Evolutionary conservation across 495 filamentous ascomycete genomes (phyloP), one percentile per base, ranked within the genome.

Genomic region (Corynascus novoguineensis): DNA sequence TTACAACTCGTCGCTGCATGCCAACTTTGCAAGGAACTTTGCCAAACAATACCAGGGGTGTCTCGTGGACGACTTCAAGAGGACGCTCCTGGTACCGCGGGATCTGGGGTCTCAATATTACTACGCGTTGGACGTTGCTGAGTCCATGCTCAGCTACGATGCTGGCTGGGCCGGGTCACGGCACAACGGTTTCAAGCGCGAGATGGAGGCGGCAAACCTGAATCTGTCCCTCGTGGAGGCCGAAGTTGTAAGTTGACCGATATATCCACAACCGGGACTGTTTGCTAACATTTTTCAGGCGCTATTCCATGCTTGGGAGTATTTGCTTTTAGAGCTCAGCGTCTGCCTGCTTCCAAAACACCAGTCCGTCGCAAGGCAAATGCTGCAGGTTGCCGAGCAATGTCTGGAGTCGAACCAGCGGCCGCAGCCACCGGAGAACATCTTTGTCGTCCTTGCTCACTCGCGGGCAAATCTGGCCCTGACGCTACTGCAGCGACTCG

Each of bases 201-300:
- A 97, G 65, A 83, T 97, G 67, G 82, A 83, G 64, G 81, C 80
- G 60, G 93, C 92, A 34, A 97, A 98, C 68, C 66, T 88, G 62
- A 97, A 97, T 67, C 66, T 98, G 54, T 93, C 90, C 19, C 74
- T 96, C 15, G 89, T 97, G 42, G 90, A 97, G 66, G 86, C 92
- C 34, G 90, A 97, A 75, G 82, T 93, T 59, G 86, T 91, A 81
- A 75, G 88, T 82, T 57, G 19, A 21, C 44, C 22, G 50, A 19
- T 35, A n/a, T 1, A 32, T 17, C 2, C 29, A 4, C 32, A 10
- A 3, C 17, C 4, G 32, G 35, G 42, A 15, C 3, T 9, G 1
- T 21, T 42, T 42, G 24, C 67, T 77, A 71, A 77, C 65, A 32
- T 57, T 42, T 11, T 32, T 42, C 42, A 91, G 86, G 77, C 78